Evolutionary conservation across 2,329 filamentous ascomycete species (phyloP).

Genomic region (Akanthomyces lecanii): DNA sequence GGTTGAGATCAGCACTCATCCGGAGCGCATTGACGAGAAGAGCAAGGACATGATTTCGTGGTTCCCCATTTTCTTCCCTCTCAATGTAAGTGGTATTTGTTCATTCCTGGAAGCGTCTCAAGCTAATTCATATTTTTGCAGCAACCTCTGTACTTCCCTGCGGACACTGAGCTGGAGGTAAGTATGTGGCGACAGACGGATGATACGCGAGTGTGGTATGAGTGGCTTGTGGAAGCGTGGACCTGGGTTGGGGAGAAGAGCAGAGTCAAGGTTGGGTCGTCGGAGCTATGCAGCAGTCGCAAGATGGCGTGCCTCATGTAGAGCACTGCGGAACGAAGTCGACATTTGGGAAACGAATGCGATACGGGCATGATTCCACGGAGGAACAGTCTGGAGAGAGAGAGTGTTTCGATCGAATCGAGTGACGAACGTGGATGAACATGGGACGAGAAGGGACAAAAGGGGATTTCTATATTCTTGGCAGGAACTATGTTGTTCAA

Average conservation of each 20-base stretch:
- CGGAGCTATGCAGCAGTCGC: slow-evolving; percentile 64
- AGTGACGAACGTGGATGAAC: background rate
- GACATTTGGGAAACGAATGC: background rate
- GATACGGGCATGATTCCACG: background rate
- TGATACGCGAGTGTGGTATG: slow-evolving; percentile 95
- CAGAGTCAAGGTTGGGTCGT: slow-evolving; percentile 61
- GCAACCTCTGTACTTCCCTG: slow-evolving; percentile 81
- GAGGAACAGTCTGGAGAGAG: background rate
- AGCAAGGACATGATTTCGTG: slow-evolving; percentile 98
- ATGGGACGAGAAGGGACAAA: background rate
- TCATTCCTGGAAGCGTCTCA: background rate
- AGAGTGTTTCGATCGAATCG: background rate
- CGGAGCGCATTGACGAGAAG: slow-evolving; percentile 85
- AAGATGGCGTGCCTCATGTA: slow-evolving; percentile 70
- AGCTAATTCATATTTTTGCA: slow-evolving; percentile 33
- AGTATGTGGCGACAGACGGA: slow-evolving; percentile 97
- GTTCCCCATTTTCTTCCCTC: slow-evolving; percentile 97
- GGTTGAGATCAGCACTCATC: slow-evolving; percentile 88
- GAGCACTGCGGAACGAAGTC: background rate
- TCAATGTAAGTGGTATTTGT: slow-evolving; percentile 62
- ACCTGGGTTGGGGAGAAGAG: slow-evolving; percentile 56
- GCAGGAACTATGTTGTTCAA: background rate
- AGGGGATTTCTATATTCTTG: background rate
- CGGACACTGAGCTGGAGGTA: slow-evolving; percentile 78
- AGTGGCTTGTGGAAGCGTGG: slow-evolving; percentile 91